phyloP scores from a whole-genome alignment of 2,329 filamentous ascomycete genomes.

The Aureobasidium sp. region DNA sequence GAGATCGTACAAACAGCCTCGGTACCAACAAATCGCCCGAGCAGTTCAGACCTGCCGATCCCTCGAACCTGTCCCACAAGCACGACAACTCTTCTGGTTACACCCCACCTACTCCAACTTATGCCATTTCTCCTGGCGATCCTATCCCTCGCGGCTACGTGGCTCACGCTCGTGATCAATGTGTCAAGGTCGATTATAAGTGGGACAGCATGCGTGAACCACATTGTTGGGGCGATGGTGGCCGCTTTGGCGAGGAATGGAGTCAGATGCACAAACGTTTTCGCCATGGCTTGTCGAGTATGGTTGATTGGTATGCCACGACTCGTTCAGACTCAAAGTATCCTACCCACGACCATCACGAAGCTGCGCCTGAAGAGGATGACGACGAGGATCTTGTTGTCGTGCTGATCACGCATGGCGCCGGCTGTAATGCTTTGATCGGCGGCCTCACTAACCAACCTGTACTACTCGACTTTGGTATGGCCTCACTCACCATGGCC shows the following conservation, averaged over 20 bases:
- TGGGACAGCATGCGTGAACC: conserved; percentile 86
- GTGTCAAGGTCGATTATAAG: conserved; percentile 79
- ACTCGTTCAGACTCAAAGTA: conserved; percentile 30
- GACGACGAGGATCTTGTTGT: conserved; percentile 62
- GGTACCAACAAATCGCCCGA: conserved; percentile 7
- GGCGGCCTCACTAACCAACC: conserved; percentile 87
- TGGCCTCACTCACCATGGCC: conserved; percentile 88
- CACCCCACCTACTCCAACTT: conserved; percentile 67
- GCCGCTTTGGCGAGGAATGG: conserved; percentile 89
- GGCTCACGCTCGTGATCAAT: conserved; percentile 80
- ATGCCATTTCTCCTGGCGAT: conserved; percentile 71
- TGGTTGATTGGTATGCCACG: conserved; percentile 71
- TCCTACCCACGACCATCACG: conserved; percentile 29
- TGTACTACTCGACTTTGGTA: conserved; percentile 79
- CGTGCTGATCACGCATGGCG: conserved; percentile 85
- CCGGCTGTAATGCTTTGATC: conserved; percentile 91
- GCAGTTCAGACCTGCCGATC: not conserved
- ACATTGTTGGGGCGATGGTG: conserved; percentile 78
- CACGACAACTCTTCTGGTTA: conserved; percentile 43
- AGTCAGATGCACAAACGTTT: conserved; percentile 90
- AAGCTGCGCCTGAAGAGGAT: conserved; percentile 21
- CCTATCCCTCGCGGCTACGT: conserved; percentile 84
- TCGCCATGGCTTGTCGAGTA: conserved; percentile 64
- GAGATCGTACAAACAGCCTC: conserved; percentile 39
- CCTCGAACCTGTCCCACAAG: conserved; percentile 14